These are phyloP conservation scores for Tulasnella sp. DNA, from an alignment of 768 basidiomycete species.

Conservation along the genomic window DNA sequence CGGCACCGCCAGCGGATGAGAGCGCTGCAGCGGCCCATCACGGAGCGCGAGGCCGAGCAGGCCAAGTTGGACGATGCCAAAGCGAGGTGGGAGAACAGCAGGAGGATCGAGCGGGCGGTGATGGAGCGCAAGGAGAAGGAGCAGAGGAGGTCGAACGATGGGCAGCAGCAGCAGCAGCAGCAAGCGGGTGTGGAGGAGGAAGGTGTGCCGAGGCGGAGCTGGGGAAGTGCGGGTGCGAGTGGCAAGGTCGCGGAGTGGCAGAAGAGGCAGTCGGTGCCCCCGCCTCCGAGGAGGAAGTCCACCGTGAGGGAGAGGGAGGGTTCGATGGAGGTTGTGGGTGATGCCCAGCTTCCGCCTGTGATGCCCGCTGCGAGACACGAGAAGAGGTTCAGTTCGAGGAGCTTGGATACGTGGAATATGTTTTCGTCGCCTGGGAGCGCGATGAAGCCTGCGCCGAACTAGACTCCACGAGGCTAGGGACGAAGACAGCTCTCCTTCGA, in stretches of 20 bases:
- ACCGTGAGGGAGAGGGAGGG: neutral
- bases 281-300: neutral
- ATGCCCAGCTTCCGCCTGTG: neutral
- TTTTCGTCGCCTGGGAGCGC: neutral
- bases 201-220: neutral
- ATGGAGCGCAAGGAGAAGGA: constrained; percentile 64
- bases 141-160: constrained; percentile 19
- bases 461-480: too few species aligned
- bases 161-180: constrained; percentile 32
- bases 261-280: neutral
- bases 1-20: constrained; percentile 77
- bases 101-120: constrained; percentile 59
- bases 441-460: neutral
- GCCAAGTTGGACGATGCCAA: constrained; percentile 66
- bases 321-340: neutral
- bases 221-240: neutral
- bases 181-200: constrained; percentile 34
- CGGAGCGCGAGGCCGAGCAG: constrained; percentile 65
- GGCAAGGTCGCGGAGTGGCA: neutral
- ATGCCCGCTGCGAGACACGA: neutral
- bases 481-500: too few species aligned
- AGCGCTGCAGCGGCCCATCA: constrained; percentile 72
- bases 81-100: constrained; percentile 72
- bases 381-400: neutral
- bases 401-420: neutral